Conservation (phyloP, 2,329 filamentous ascomycete species). For the Aciculosporium take region DNA sequence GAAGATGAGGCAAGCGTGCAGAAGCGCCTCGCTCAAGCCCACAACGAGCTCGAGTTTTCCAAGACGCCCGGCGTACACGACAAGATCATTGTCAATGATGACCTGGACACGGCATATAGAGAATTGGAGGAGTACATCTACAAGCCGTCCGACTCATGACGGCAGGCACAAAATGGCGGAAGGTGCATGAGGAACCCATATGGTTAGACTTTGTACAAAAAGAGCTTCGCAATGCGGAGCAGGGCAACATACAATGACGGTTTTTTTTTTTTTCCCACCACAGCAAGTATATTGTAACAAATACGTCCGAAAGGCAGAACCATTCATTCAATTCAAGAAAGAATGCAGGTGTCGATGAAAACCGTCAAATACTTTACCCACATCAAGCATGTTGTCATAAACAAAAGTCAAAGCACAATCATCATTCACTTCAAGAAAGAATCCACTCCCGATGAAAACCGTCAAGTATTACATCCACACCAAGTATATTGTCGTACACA, state of each 20-base stretch:
- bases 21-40: constrained; percentile 57
- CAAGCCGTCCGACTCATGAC: constrained; percentile 13
- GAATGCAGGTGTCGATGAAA: too few relatives aligned
- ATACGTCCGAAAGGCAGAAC: too few relatives aligned
- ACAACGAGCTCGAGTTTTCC: constrained; percentile 59
- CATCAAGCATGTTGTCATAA: too few relatives aligned
- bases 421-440: too few relatives aligned
- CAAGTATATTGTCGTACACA: not conserved
- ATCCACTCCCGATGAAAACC: too few relatives aligned
- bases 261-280: not conserved
- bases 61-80: constrained; percentile 44
- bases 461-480: too few relatives aligned
- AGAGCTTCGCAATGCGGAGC: not conserved
- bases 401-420: too few relatives aligned
- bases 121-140: constrained; percentile 38
- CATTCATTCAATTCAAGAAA: too few relatives aligned
- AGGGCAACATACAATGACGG: not conserved
- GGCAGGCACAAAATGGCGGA: not conserved
- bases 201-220: not conserved
- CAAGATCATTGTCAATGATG: constrained; percentile 25
- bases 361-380: too few relatives aligned
- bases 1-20: constrained; percentile 59
- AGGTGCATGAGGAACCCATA: not conserved
- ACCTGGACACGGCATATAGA: constrained; percentile 37
- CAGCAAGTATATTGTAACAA: too few relatives aligned